A percentile compares a stretch with the other conserved stretches of the same genome.
These are phyloP conservation scores for Sporisorium sorghi DNA, from an alignment of 1,284 basidiomycete species.

Conservation along the genomic window DNA sequence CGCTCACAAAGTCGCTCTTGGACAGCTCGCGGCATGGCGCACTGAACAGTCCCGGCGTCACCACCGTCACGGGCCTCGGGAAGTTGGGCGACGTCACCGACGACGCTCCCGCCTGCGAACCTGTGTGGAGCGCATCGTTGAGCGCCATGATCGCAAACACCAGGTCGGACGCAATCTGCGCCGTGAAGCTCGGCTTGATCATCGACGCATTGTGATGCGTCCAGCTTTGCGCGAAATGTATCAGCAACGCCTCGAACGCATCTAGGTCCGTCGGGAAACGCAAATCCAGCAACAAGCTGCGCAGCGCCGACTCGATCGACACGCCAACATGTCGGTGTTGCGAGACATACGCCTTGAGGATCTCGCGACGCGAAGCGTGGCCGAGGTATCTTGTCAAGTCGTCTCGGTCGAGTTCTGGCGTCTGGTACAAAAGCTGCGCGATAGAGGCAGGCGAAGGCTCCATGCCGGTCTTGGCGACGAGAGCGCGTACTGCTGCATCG, in stretches of 20 bases:
- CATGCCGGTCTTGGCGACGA: conserved; percentile 58
- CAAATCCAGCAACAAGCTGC: conserved; percentile 82
- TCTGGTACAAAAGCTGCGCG: conserved; percentile 85
- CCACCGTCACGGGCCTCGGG: conserved; percentile 23
- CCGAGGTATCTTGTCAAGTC: conserved; percentile 85
- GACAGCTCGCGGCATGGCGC: conserved; percentile 34
- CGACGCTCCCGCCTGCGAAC: conserved; percentile 11
- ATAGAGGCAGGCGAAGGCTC: conserved; percentile 72
- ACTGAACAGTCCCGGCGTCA: conserved; percentile 54
- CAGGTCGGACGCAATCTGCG: conserved; percentile 73
- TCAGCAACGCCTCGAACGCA: conserved; percentile 76
- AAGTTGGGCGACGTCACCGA: conserved; percentile 29
- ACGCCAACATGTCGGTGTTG: conserved; percentile 85
- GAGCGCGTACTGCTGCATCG: conserved; percentile 60
- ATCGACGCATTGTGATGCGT: conserved; percentile 79
- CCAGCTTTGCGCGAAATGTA: conserved; percentile 86
- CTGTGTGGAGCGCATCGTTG: conserved; percentile 73
- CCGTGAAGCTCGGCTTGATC: conserved; percentile 54
- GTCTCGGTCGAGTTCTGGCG: conserved; percentile 84
- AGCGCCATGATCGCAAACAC: conserved; percentile 87
- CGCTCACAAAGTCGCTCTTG: conserved; percentile 51
- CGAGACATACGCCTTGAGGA: conserved; percentile 85
- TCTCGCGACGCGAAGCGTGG: conserved; percentile 75
- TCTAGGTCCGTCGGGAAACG: conserved; percentile 79
- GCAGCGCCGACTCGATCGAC: conserved; percentile 86